phyloP scores from a whole-genome alignment of 1,139 yeast genomes.

The Candida anutae region DNA sequence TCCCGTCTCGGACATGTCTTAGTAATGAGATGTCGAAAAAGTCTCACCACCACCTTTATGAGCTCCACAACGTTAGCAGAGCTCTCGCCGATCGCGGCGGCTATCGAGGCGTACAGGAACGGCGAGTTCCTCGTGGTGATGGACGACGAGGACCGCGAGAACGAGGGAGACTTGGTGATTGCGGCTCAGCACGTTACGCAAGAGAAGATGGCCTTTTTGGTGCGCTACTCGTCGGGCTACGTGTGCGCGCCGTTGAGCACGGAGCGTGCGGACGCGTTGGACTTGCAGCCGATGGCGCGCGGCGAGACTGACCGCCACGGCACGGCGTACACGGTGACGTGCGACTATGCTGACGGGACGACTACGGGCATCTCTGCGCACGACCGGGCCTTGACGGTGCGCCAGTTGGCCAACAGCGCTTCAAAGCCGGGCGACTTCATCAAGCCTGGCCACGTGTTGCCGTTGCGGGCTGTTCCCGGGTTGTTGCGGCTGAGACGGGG shows the following conservation, averaged over 20 bases:
- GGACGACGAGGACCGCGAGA: constrained; percentile 94
- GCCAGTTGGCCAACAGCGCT: constrained; percentile 55
- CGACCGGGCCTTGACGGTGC: constrained; percentile 83
- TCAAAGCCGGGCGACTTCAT: constrained; percentile 59
- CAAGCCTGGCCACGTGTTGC: constrained; percentile 91
- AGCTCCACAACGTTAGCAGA: background rate
- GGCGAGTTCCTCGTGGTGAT: constrained; percentile 91
- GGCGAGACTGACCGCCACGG: constrained; percentile 78
- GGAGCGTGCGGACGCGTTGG: constrained; percentile 69
- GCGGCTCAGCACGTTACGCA: constrained; percentile 80
- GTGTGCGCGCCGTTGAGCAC: constrained; percentile 86
- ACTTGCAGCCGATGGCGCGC: constrained; percentile 71
- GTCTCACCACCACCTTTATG: too few species aligned
- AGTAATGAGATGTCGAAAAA: too few species aligned
- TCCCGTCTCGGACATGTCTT: too few species aligned
- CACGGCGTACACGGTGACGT: constrained; percentile 92
- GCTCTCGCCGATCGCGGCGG: constrained; percentile 58
- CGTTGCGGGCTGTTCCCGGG: constrained; percentile 85
- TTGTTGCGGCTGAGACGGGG: constrained; percentile 79
- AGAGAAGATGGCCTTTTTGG: constrained; percentile 90
- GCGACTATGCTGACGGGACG: constrained; percentile 77
- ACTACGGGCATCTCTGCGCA: constrained; percentile 97
- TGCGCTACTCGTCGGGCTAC: constrained; percentile 83
- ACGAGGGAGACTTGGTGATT: constrained; percentile 93
- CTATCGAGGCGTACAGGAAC: constrained; percentile 69